Percentiles rank a stretch among this genome's conserved stretches.
These are phyloP conservation scores for Teratosphaeria pseudoeucalypti DNA, from an alignment of 2,329 filamentous ascomycete genomes.

Conservation along the genomic window DNA sequence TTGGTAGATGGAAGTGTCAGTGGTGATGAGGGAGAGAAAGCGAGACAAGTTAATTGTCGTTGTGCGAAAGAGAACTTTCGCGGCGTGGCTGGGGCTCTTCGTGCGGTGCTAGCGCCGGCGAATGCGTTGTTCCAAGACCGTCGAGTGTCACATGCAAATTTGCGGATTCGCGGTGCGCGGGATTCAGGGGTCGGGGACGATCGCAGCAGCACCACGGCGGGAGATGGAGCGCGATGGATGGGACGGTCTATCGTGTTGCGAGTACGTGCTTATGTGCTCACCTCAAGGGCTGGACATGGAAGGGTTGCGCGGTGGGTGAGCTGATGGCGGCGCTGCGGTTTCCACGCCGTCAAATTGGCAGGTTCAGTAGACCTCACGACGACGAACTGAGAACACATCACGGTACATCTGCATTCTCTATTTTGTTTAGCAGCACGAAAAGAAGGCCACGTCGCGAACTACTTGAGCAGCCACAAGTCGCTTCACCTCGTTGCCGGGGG, in stretches of 20 bases:
- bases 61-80: background rate
- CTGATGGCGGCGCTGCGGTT: too few species aligned
- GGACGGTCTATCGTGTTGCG: background rate
- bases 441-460: too few species aligned
- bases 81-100: background rate
- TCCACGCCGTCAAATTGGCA: too few species aligned
- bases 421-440: too few species aligned
- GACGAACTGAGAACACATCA: too few species aligned
- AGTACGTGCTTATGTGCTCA: background rate
- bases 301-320: background rate
- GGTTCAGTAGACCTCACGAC: too few species aligned
- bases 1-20: background rate
- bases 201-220: too few species aligned
- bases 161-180: background rate
- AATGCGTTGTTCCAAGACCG: background rate
- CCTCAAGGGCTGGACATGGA: background rate
- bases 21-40: background rate
- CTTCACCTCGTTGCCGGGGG: too few species aligned
- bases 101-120: background rate
- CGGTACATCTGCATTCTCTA: too few species aligned
- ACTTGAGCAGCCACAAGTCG: too few species aligned
- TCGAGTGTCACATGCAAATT: background rate
- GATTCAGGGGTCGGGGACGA: background rate
- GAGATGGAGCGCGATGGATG: background rate
- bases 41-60: background rate